Base-by-base conservation (phyloP, 257 asterid species). In the Fraxinus quadrangulata region DNA sequence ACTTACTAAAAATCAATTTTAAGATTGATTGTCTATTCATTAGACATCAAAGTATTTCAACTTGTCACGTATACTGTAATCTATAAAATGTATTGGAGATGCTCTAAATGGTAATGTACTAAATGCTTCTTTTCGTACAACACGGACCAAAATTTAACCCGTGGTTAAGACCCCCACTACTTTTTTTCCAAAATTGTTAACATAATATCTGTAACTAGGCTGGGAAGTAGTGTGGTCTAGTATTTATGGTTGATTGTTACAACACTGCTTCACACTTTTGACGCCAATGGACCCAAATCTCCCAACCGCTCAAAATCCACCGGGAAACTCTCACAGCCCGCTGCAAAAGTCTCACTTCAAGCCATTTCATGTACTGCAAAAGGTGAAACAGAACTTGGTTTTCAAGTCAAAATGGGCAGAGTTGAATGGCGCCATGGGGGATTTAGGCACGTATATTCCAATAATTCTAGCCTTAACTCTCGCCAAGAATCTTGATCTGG, bases 351-450 rank as follows among this genome's bases (percentile, higher is more conserved):
- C 80, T 85, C 51, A 82, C 2, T 30, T 71, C 37, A 34, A 70
- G 17, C 78, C 82, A 36, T 63, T 26, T 16, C 31, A 73, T 26
- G 81, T 79, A 33, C 75, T 76, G 0, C 65, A 51, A 19, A 85
- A 83, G 16, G 39, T 88, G 66, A 87, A 88, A 66, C 78, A 72
- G 73, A 91, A 93, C 70, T 72, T 93, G 70, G 17, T 74, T 7
- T 82, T 88, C 80, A 75, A 70, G 54, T 91, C 97, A 10, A 89
- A 85, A 80, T 87, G 87, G 91, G 90, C 89, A 0, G 97, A 93
- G 74, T 78, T 93, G 1, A 93, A 90, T 61, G 97, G 97, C 67
- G 94, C 97, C 56, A 93, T 88, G 93, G 97, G 97, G 21, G 97
- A 93, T 80, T 82, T 93, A 59, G 97, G 97, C 83, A 93, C 97